A percentile compares a stretch with the other conserved stretches of the same genome.
Conservation (phyloP, 768 basidiomycete genomes). For the Amanita jacksonii region DNA sequence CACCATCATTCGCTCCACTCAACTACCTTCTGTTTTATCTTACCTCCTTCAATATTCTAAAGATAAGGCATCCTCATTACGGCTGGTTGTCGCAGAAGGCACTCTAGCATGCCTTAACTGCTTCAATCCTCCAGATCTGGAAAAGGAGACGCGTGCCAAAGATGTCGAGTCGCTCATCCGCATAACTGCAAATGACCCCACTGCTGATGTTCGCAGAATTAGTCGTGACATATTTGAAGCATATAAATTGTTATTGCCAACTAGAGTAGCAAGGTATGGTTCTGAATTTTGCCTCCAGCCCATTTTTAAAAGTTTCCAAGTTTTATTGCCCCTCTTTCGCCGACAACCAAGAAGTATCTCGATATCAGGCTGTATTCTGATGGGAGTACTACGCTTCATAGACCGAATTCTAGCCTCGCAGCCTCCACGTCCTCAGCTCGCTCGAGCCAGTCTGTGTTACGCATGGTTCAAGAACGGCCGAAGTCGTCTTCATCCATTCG, state of each 20-base stretch:
- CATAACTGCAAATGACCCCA: slow-evolving; percentile 59
- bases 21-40: slow-evolving; percentile 53
- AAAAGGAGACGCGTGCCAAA: slow-evolving; percentile 52
- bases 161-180: slow-evolving; percentile 68
- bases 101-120: slow-evolving; percentile 59
- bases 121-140: slow-evolving; percentile 72
- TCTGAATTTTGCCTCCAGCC: neutral
- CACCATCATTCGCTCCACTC: slow-evolving; percentile 55
- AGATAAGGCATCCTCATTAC: slow-evolving; percentile 60
- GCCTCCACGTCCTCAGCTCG: slow-evolving; percentile 3
- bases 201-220: slow-evolving; percentile 62
- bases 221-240: slow-evolving; percentile 67
- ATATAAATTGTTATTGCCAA: slow-evolving; percentile 62
- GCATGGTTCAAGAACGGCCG: neutral
- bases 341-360: slow-evolving; percentile 69
- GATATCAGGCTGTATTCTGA: slow-evolving; percentile 26
- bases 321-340: slow-evolving; percentile 65
- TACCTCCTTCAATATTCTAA: slow-evolving; percentile 48
- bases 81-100: slow-evolving; percentile 58
- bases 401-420: neutral
- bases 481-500: slow-evolving; percentile 3
- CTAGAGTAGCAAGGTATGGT: slow-evolving; percentile 53
- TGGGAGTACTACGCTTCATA: neutral
- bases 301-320: slow-evolving; percentile 24
- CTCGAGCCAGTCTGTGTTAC: neutral